Evolutionary conservation across 768 basidiomycete genomes (phyloP), one percentile per base, ranked within the genome.

Genomic region (Suillus spraguei): DNA sequence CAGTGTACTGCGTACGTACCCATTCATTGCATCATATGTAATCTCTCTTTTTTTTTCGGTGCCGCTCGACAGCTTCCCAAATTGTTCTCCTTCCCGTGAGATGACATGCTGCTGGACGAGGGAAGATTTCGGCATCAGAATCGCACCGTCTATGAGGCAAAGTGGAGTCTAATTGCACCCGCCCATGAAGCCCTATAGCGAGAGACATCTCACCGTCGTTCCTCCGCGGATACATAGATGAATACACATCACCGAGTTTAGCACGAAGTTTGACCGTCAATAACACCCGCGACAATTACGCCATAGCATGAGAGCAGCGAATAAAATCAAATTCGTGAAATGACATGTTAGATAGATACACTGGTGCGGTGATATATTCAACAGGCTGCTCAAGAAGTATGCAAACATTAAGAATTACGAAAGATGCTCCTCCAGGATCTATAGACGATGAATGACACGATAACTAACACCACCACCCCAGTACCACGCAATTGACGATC

Each of bases 351-450:
- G 44, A 59, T 59, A 54, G 47, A 49, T 42, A 60, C 59, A 55
- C 28, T 28, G 28, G 28, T 28, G 60, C 58, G 59, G 16, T 28
- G 55, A 41, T 39, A 38, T 41, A 58, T 41, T 58, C 36, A 58
- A 39, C 55, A 41, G 32, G 38, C 55, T 58, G 55, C 24, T 58
- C 24, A 39, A 56, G 1, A 41, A 58, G 55, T 58, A 39, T 58
- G 55, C 55, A 41, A 58, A 58, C 56, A 58, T 58, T 58, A 58
- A 17, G 39, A 41, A 58, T 58, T 20, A 41, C 39, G 38, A 41
- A 28, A 58, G 17, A 58, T 58, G 56, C 56, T 41, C 56, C 56
- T 32, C 56, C 56, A 58, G 41, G 39, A 58, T 58, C 56, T 58
- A 58, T 58, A 58, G 28, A 24, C 41, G 38, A 58, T 28, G 55